These are phyloP conservation scores for Chlamydomonas sp. DNA, from an alignment of 139 green algal genomes.

Conservation along the genomic window DNA sequence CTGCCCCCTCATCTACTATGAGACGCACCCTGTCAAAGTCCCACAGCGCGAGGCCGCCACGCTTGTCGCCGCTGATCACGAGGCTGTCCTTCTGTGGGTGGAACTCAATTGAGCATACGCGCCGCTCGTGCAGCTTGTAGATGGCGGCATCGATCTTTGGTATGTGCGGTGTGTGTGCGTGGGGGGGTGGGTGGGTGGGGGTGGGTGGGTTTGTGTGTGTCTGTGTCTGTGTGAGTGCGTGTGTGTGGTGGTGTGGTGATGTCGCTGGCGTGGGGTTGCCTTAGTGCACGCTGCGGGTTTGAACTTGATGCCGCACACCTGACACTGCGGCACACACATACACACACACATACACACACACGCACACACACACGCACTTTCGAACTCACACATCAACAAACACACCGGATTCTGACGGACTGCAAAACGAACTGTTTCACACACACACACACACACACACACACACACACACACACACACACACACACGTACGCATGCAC, in stretches of 20 bases:
- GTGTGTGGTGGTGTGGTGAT: too few relatives aligned
- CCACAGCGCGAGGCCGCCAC: constrained; percentile 71
- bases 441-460: constrained; percentile 4
- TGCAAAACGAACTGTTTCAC: too few relatives aligned
- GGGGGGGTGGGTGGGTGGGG: too few relatives aligned
- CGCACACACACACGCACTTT: not conserved
- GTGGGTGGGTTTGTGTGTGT: too few relatives aligned
- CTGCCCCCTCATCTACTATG: not conserved
- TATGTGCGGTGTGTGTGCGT: too few relatives aligned
- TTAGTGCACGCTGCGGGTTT: too few relatives aligned
- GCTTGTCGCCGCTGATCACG: constrained; percentile 74
- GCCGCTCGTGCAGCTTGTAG: constrained; percentile 65
- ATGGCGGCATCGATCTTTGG: constrained; percentile 77
- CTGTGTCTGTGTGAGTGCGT: too few relatives aligned
- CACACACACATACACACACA: constrained; percentile 1
- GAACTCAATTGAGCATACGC: constrained; percentile 64
- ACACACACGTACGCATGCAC: not conserved
- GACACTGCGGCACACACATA: not conserved
- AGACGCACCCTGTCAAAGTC: constrained; percentile 57
- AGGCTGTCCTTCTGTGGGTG: constrained; percentile 58
- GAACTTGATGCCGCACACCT: too few relatives aligned
- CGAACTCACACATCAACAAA: too few relatives aligned
- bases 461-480: not conserved
- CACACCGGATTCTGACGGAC: too few relatives aligned
- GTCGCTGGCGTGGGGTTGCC: not conserved